Evolutionary conservation across 305 asterid species (phyloP), one percentile per base, ranked within the genome.

Genomic region (Petunia hybrid): DNA sequence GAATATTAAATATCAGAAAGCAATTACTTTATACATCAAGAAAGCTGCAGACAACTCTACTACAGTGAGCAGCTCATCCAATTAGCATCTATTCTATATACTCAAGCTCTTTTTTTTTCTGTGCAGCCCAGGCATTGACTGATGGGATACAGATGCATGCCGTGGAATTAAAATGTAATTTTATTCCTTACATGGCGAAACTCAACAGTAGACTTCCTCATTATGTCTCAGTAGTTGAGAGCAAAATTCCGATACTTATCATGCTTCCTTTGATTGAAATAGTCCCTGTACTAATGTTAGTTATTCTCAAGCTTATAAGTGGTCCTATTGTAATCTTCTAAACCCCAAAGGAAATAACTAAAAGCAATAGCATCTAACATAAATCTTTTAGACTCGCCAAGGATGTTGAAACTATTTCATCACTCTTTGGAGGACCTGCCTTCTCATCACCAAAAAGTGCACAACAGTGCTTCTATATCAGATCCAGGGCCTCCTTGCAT

Each of bases 291-390:
- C 13, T 1, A 1, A 6, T 60, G 43, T 87, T 89, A 90, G 83
- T 90, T 84, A 38, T 91, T 92, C 83, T 88, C 86, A 2, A 92
- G 97, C 82, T 41, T 84, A 87, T 86, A 93, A 61, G 87, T 88
- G 79, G 9, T 79, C 46, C 80, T 84, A 70, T 91, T 87, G 22
- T 76, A 84, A 51, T 85, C 87, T 63, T 96, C 98, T 1, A 92
- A 80, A 0, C 90, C 97, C 94, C 94, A 93, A 3, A 96, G 85
- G 83, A 91, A 96, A 14, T 87, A 88, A 56, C 98, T 97, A 66
- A 96, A 94, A 35, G 95, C 98, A 66, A 94, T 89, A 45, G 89
- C 98, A 86, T 94, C 98, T 63, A 94, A 84, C 75, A 90, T 89
- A 66, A 92, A 84, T 82, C 99, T 93, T 91, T 96, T 61, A 96